phyloP scores from a whole-genome alignment of 2,329 filamentous ascomycete species.

The Diplodia sapinea region DNA sequence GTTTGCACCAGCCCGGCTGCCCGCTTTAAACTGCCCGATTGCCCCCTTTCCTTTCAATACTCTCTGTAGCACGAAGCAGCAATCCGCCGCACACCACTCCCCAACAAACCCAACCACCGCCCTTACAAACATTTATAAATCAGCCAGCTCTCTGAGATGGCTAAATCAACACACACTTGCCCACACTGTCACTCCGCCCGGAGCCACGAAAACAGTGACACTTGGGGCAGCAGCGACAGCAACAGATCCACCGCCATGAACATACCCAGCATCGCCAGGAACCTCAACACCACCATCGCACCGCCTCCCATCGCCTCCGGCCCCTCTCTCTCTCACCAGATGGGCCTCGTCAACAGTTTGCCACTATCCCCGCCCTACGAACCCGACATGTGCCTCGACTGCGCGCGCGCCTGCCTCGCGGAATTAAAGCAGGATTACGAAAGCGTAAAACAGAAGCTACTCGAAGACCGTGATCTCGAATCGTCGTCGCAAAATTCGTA shows the following conservation, averaged over 20 bases:
- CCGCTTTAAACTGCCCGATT: neutral
- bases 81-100: neutral
- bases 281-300: too few relatives aligned
- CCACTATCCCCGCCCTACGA: neutral
- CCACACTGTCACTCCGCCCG: neutral
- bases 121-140: neutral
- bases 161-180: neutral
- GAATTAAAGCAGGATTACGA: neutral
- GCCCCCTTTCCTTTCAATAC: neutral
- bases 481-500: too few relatives aligned
- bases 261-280: too few relatives aligned
- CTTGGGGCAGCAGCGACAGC: neutral
- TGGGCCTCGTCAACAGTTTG: too few relatives aligned
- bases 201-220: neutral
- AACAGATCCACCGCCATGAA: too few relatives aligned
- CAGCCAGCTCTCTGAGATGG: neutral
- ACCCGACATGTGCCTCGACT: neutral
- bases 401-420: neutral
- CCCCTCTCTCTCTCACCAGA: too few relatives aligned
- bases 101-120: neutral
- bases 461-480: neutral
- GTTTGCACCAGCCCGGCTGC: neutral
- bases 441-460: neutral
- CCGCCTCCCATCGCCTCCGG: too few relatives aligned
- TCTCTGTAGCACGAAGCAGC: neutral